phyloP scores from a whole-genome alignment of 371 early-diverging fungal species.

The Apophysomyces elegans region DNA sequence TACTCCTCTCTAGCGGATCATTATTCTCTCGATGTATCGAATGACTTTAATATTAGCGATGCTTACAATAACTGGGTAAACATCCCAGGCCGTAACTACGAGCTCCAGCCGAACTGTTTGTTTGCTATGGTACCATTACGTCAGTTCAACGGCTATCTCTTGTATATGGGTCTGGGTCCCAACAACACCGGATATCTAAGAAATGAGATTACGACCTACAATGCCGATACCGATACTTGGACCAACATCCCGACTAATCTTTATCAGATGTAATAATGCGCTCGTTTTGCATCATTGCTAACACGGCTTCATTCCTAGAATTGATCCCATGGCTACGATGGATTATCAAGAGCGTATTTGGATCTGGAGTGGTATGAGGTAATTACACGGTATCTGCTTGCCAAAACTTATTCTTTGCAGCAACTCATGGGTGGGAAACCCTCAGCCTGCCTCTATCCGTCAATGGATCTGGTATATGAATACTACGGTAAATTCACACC shows the following conservation, averaged over 20 bases:
- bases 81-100: not conserved
- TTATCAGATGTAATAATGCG: not conserved
- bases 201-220: not conserved
- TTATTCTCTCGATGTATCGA: constrained; percentile 1
- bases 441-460: not conserved
- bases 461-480: not conserved
- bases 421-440: not conserved
- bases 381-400: not conserved
- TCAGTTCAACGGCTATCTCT: not conserved
- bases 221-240: constrained; percentile 14
- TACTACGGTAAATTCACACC: not conserved
- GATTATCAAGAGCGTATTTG: not conserved
- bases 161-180: constrained; percentile 2
- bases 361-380: not conserved
- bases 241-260: not conserved
- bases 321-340: not conserved
- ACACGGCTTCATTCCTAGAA: not conserved
- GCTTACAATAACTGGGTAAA: constrained; percentile 1
- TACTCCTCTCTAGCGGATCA: not conserved
- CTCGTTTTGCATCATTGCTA: not conserved
- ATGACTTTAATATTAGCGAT: not conserved
- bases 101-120: constrained; percentile 1
- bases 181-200: not conserved
- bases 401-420: not conserved
- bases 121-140: constrained; percentile 1